Percentiles rank a stretch among this genome's conserved stretches.
phyloP scores from a whole-genome alignment of 495 filamentous ascomycete genomes.

The Neurospora africana region DNA sequence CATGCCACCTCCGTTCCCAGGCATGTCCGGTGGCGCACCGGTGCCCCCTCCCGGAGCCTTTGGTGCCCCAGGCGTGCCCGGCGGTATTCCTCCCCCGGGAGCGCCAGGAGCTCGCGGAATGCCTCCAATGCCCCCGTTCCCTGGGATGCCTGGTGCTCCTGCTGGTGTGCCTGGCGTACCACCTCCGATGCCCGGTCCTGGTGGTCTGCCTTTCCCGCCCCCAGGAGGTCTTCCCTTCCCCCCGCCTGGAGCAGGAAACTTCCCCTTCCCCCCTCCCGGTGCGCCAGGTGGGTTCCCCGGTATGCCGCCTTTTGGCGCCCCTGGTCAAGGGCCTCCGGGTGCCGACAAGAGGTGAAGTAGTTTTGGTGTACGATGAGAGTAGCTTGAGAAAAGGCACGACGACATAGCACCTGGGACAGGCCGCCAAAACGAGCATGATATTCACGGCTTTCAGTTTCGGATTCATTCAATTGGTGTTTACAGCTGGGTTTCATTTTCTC shows the following conservation, averaged over 20 bases:
- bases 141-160: constrained; percentile 34
- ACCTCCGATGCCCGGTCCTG: constrained; percentile 19
- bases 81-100: constrained; percentile 28
- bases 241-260: constrained; percentile 22
- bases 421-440: not conserved
- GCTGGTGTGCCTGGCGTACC: constrained; percentile 17
- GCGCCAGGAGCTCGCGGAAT: constrained; percentile 42
- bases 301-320: constrained; percentile 21
- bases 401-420: not conserved
- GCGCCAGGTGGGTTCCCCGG: constrained; percentile 21
- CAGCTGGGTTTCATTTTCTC: not conserved
- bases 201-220: constrained; percentile 53
- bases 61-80: constrained; percentile 38
- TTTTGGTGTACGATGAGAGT: not conserved
- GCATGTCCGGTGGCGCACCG: constrained; percentile 18
- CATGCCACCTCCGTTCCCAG: constrained; percentile 28
- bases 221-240: constrained; percentile 35
- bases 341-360: constrained; percentile 15
- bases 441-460: not conserved
- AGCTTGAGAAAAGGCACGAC: not conserved
- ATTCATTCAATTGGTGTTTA: not conserved
- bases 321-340: constrained; percentile 7
- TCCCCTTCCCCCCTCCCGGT: constrained; percentile 24
- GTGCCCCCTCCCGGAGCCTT: constrained; percentile 30
- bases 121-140: constrained; percentile 56